Evolutionary conservation across 2,329 filamentous ascomycete genomes (phyloP), one percentile per base, ranked within the genome.

Genomic region (Elsinoe arachidis): DNA sequence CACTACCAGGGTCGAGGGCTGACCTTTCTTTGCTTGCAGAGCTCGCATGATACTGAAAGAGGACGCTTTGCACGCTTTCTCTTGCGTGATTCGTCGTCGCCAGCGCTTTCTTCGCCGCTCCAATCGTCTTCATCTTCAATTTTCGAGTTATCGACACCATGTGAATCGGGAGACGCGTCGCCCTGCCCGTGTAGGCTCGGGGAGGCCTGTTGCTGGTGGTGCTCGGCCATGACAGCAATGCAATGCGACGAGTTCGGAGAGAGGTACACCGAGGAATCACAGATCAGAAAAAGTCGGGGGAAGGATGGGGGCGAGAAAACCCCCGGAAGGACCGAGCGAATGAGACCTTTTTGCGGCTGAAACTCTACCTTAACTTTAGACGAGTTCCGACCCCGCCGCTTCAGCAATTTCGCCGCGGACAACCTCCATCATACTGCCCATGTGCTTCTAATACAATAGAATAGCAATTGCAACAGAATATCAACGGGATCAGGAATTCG

Each of bases 11-110:
- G 23, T 33, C 37, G n/a, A 46, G 43, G 23, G 62, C 60, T 72
- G 55, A 89, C 87, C 78, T 91, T 92, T 74, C 88, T 78, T 70
- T 87, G 84, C 72, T 91, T 90, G 75, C 87, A 90, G 54, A 87
- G 78, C 72, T 91, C 88, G 67, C 88, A 81, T 65, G 76, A 79
- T 34, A 81, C 79, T 52, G 72, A 74, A 67, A 79, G 72, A 43
- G 76, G 75, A 58, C 63, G 61, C 33, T 57, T 54, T 52, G 64
- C 62, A 61, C 64, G 63, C 51, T 65, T 66, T 30, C 78, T 70
- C 67, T 77, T 78, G 17, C 33, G 49, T 60, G 77, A 75, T 57
- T 63, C 65, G 58, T 69, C 68, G 52, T 64, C 62, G n/a, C 68
- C 68, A 65, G 26, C 33, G 19, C 69, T 68, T 7, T 67, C 69